A percentile compares a stretch with the other conserved stretches of the same genome.
These are phyloP conservation scores for Pseudogymnoascus sp. DNA, from an alignment of 2,329 filamentous ascomycete species.

Conservation along the genomic window DNA sequence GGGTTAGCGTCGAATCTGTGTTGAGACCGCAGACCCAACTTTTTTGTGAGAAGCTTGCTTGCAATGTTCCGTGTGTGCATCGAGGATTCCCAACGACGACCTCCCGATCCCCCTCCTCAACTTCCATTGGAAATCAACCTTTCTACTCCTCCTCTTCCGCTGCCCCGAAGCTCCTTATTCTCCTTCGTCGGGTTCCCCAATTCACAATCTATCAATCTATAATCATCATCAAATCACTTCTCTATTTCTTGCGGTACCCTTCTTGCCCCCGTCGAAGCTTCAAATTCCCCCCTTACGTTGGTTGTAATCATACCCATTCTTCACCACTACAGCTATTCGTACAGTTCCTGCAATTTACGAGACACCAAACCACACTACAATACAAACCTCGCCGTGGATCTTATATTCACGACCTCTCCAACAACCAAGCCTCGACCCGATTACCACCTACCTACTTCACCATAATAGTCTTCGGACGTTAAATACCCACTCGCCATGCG, in stretches of 20 bases:
- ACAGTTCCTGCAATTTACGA: background rate
- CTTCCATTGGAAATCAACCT: background rate
- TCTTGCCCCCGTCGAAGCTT: slow-evolving; percentile 3
- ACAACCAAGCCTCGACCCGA: background rate
- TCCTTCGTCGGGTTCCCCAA: background rate
- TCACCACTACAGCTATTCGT: background rate
- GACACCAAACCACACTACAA: background rate
- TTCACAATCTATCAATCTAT: slow-evolving; percentile 2
- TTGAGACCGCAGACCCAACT: slow-evolving; percentile 3
- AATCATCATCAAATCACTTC: background rate
- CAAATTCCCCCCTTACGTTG: slow-evolving; percentile 3
- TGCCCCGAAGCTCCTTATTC: background rate
- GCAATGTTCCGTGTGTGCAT: background rate
- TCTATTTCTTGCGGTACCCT: background rate
- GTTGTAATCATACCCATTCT: slow-evolving; percentile 6
- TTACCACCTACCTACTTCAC: background rate
- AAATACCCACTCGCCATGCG: slow-evolving; percentile 57
- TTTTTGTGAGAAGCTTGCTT: slow-evolving; percentile 9
- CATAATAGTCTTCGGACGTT: slow-evolving; percentile 23
- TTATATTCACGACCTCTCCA: background rate
- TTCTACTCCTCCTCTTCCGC: background rate
- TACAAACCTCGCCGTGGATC: background rate
- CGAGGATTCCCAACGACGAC: background rate
- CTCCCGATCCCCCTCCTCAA: background rate
- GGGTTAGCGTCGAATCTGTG: background rate